phyloP scores from a whole-genome alignment of 805 yeast species.

The Candida methanosorbosa region DNA sequence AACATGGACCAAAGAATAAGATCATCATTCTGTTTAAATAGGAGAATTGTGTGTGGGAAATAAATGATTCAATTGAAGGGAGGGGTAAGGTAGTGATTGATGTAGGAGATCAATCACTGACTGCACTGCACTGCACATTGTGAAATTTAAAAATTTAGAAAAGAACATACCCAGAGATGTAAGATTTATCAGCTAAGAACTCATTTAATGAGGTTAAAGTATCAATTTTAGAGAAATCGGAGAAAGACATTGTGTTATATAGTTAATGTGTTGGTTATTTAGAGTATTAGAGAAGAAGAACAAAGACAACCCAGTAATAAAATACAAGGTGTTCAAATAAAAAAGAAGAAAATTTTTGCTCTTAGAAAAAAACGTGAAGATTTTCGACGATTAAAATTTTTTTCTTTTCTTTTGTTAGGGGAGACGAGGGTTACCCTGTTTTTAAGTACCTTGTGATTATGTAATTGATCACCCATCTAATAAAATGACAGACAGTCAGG shows the following conservation, averaged over 20 bases:
- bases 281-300: background rate
- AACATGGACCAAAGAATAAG: conserved; percentile 85
- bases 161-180: conserved; percentile 85
- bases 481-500: background rate
- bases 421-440: background rate
- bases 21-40: conserved; percentile 46
- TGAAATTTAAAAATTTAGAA: no score
- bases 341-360: background rate
- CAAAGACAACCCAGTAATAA: background rate
- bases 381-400: no score
- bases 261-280: background rate
- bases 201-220: conserved; percentile 69
- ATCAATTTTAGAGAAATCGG: conserved; percentile 76
- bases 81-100: background rate
- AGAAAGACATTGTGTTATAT: conserved; percentile 51
- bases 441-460: background rate
- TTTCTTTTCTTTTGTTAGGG: no score
- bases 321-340: background rate
- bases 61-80: background rate
- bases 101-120: background rate
- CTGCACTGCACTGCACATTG: no score
- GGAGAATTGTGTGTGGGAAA: background rate
- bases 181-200: conserved; percentile 86
- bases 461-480: background rate
- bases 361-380: background rate